phyloP scores from a whole-genome alignment of 495 filamentous ascomycete genomes.

The Penicillium egyptiacum region DNA sequence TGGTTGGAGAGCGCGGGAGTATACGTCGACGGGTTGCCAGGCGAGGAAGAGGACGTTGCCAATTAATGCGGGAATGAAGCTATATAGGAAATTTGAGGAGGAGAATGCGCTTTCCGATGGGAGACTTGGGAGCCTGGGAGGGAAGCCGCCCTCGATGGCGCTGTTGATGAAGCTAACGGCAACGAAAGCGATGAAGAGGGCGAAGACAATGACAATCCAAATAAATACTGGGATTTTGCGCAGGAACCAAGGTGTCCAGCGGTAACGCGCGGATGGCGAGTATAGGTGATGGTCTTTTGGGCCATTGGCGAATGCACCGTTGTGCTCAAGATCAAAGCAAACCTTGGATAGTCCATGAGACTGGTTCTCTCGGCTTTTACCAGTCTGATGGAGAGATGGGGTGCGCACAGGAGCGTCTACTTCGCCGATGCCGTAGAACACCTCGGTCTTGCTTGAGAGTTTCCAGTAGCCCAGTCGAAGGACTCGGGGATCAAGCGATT shows the following conservation, averaged over 20 bases:
- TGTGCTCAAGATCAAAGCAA: constrained; percentile 46
- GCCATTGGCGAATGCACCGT: constrained; percentile 33
- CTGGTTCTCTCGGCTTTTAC: constrained; percentile 35
- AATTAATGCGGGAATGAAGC: constrained; percentile 75
- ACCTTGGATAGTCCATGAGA: constrained; percentile 34
- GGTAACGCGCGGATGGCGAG: constrained; percentile 53
- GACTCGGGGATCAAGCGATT: constrained; percentile 46
- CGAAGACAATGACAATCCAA: constrained; percentile 61
- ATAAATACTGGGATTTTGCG: constrained; percentile 59
- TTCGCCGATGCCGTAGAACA: constrained; percentile 68
- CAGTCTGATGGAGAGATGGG: constrained; percentile 52
- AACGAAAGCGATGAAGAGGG: constrained; percentile 70
- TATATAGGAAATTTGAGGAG: constrained; percentile 82
- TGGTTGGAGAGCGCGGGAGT: constrained; percentile 71
- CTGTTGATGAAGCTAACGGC: constrained; percentile 74
- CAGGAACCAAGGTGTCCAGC: constrained; percentile 79
- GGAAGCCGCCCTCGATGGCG: constrained; percentile 66
- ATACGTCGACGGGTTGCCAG: constrained; percentile 74
- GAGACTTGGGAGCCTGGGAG: constrained; percentile 60
- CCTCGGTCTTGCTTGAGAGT: constrained; percentile 54
- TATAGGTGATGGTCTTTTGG: constrained; percentile 44
- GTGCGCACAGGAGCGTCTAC: constrained; percentile 54
- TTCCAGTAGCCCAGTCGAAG: constrained; percentile 84
- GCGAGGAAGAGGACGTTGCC: constrained; percentile 74
- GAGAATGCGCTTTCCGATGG: constrained; percentile 70